Evolutionary conservation across 2,329 filamentous ascomycete species (phyloP), one percentile per base, ranked within the genome.

Genomic region (Parafenestella ontariensis): DNA sequence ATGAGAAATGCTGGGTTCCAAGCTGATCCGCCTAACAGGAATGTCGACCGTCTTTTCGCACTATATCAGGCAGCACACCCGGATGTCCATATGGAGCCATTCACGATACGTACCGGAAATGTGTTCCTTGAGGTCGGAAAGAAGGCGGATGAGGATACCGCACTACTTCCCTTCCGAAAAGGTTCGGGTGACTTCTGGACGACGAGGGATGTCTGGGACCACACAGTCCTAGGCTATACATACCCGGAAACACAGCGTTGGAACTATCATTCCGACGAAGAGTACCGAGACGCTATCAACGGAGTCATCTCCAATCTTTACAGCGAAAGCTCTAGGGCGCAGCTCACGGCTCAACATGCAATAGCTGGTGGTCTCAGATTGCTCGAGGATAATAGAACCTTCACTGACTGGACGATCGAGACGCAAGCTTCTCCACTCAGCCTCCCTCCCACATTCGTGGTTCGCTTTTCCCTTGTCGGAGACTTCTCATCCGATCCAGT

Each of bases 31-130:
- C 8, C 2, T 31, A 3, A 9, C n/a, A 58, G 72, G 58, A 75
- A 76, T 36, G 66, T 75, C 31, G 74, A 76, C 48, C 70, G 74
- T 13, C 49, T 72, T 4, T 91, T 92, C 73, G 85, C 89, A 33
- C 82, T 96, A 61, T 95, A 89, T 87, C 90, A 93, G 76, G 79
- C 83, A 1, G 74, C 92, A 5, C 83, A 94, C 57, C 89, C 89
- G 0, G 77, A 84, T n/a, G 82, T 81, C 8, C 92, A 85, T 76
- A 82, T 92, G 10, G 75, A 81, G 21, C 81, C 87, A 0, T 55
- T 56, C 3, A 56, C 46, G 9, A 71, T 77, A 11, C 53, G 49
- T 2, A 50, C 37, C 8, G 62, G 64, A 5, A 76, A 68, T n/a
- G 67, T 72, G 1, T 70, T 66, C 20, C 82, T 86, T 49, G 65